Evolutionary conservation across 108 stramenopile species (phyloP).

Genomic region (Nannochloropsis granulata): DNA sequence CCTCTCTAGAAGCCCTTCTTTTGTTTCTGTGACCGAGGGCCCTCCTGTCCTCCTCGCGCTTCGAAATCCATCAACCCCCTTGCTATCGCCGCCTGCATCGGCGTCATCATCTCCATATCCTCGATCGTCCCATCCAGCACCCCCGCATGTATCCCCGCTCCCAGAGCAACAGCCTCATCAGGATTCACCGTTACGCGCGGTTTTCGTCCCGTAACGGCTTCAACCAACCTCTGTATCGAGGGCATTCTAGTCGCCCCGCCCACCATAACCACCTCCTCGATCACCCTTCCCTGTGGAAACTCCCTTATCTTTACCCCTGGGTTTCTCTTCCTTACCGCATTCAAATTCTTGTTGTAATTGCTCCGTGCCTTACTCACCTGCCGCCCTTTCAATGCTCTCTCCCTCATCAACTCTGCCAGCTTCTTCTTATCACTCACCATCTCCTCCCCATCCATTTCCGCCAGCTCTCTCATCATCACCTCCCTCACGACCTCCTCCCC

Average conservation of each 20-base stretch:
- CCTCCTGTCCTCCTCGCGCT: not conserved
- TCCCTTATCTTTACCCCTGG: conserved; percentile 5
- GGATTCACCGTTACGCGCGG: conserved; percentile 11
- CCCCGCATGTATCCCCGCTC: conserved; percentile 16
- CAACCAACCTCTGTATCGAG: conserved; percentile 7
- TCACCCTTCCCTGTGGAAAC: conserved; percentile 12
- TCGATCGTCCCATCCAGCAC: conserved; percentile 7
- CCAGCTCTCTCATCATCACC: not conserved
- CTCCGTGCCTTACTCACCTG: not conserved
- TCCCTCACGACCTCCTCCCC: not conserved
- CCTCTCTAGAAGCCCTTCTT: not conserved
- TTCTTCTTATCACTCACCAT: not conserved
- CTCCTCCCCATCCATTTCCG: not conserved
- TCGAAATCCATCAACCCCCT: not conserved
- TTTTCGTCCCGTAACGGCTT: conserved; percentile 8
- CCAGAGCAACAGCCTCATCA: conserved; percentile 15
- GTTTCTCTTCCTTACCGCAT: not conserved
- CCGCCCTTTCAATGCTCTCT: not conserved
- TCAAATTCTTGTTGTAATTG: not conserved
- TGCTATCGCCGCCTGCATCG: not conserved
- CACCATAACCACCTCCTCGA: conserved; percentile 22
- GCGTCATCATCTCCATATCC: not conserved
- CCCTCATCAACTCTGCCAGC: not conserved
- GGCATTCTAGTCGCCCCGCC: conserved; percentile 27
- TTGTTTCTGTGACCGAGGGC: not conserved